Evolutionary conservation across 768 basidiomycete genomes (phyloP).

Genomic region (Phylloporus sp.): DNA sequence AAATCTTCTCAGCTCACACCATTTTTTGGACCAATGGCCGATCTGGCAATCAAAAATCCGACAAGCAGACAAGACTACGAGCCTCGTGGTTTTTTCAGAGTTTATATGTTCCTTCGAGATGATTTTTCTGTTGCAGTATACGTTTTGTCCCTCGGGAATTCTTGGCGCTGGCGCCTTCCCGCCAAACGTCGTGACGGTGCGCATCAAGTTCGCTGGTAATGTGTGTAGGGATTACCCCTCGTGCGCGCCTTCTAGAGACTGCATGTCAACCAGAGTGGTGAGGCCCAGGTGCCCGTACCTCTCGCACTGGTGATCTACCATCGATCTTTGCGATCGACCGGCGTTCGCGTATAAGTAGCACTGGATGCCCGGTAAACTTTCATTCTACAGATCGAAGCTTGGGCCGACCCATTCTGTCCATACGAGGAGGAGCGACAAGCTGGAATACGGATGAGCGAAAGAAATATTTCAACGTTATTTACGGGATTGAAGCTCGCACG

Average conservation of each 20-base stretch:
- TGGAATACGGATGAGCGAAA: too few relatives aligned
- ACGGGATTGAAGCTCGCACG: background rate
- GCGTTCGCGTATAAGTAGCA: background rate
- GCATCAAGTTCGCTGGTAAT: background rate
- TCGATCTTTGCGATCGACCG: background rate
- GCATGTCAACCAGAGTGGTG: background rate
- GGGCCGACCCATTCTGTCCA: background rate
- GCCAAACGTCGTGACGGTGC: background rate
- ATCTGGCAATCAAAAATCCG: background rate
- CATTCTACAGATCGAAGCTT: background rate
- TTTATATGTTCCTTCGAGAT: background rate
- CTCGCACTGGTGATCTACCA: background rate
- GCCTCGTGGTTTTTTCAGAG: background rate
- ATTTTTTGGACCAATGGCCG: background rate
- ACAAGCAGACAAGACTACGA: background rate
- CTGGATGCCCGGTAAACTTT: background rate
- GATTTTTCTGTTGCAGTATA: background rate
- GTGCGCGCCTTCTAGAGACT: background rate
- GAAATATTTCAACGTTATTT: conserved; percentile 7
- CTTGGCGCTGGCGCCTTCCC: background rate
- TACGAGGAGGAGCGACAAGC: background rate
- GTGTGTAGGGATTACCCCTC: background rate
- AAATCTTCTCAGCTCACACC: background rate
- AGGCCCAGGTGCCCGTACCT: background rate
- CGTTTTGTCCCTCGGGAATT: background rate